Conservation (phyloP, 768 basidiomycete species). For the Hysterangium stoloniferum region DNA sequence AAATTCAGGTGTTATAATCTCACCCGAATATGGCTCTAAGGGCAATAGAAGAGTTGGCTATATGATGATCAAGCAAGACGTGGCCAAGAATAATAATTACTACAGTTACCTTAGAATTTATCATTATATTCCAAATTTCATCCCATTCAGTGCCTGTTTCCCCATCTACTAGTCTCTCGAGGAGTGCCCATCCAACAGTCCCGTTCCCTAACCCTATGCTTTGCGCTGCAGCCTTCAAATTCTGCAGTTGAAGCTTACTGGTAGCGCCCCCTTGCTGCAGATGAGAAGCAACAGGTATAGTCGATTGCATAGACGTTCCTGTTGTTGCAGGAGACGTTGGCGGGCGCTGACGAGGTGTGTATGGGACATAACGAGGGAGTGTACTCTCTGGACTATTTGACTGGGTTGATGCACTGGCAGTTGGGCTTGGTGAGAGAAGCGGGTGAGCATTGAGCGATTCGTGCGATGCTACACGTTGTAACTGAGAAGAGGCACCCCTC, state of each 20-base stretch:
- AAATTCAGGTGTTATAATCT: constrained; percentile 62
- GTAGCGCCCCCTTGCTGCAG: constrained; percentile 54
- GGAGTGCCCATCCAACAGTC: constrained; percentile 68
- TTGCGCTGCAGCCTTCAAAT: constrained; percentile 67
- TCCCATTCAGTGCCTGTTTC: constrained; percentile 56
- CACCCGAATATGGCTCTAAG: constrained; percentile 44
- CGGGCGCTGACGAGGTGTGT: constrained; percentile 66
- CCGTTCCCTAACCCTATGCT: constrained; percentile 53
- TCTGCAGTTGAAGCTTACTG: constrained; percentile 61
- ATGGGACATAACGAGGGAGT: constrained; percentile 58
- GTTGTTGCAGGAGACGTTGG: constrained; percentile 37
- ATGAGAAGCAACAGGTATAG: constrained; percentile 26
- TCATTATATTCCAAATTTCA: constrained; percentile 58
- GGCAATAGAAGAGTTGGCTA: constrained; percentile 83
- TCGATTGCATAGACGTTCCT: constrained; percentile 37
- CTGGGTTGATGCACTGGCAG: constrained; percentile 17
- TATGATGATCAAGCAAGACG: not conserved
- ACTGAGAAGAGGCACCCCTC: constrained; percentile 28
- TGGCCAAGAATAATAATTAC: too few relatives aligned
- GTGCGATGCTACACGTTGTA: constrained; percentile 38
- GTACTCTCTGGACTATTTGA: constrained; percentile 14
- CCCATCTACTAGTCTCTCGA: constrained; percentile 55
- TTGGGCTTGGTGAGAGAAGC: constrained; percentile 41
- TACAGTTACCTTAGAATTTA: constrained; percentile 54
- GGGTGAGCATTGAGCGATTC: constrained; percentile 60